Conservation (phyloP, 2,329 filamentous ascomycete genomes). For the Chrysoporthe cubensis region DNA sequence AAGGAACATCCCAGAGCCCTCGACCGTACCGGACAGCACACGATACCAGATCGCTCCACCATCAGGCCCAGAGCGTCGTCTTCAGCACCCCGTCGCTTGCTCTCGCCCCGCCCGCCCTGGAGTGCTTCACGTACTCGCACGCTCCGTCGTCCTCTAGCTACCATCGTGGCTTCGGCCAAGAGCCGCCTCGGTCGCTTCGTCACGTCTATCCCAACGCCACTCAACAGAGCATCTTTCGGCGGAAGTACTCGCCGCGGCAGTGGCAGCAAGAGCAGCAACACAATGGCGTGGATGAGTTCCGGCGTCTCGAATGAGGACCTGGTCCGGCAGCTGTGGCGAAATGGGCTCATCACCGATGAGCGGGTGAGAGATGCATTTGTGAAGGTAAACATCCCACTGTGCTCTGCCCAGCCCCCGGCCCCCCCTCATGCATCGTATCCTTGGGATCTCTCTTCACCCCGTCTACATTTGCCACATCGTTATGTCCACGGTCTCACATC, state of each 20-base stretch:
- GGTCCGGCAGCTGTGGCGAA: constrained; percentile 74
- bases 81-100: too few species aligned
- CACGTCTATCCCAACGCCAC: constrained; percentile 14
- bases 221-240: constrained; percentile 4
- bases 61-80: too few species aligned
- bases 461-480: too few species aligned
- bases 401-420: constrained; percentile 3
- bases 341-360: constrained; percentile 72
- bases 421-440: too few species aligned
- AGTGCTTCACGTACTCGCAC: not conserved
- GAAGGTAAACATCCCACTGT: constrained; percentile 50
- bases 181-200: constrained; percentile 4
- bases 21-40: too few species aligned
- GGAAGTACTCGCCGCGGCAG: not conserved
- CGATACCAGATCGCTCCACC: too few species aligned
- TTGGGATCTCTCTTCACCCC: too few species aligned
- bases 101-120: too few species aligned
- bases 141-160: not conserved
- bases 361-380: constrained; percentile 81
- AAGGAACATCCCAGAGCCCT: too few species aligned
- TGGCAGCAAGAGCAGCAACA: constrained; percentile 25
- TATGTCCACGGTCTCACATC: too few species aligned
- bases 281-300: constrained; percentile 90
- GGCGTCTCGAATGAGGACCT: constrained; percentile 75
- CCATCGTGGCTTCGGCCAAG: constrained; percentile 18